phyloP scores from a whole-genome alignment of 371 early-diverging fungal genomes.

The Mortierella sp. region DNA sequence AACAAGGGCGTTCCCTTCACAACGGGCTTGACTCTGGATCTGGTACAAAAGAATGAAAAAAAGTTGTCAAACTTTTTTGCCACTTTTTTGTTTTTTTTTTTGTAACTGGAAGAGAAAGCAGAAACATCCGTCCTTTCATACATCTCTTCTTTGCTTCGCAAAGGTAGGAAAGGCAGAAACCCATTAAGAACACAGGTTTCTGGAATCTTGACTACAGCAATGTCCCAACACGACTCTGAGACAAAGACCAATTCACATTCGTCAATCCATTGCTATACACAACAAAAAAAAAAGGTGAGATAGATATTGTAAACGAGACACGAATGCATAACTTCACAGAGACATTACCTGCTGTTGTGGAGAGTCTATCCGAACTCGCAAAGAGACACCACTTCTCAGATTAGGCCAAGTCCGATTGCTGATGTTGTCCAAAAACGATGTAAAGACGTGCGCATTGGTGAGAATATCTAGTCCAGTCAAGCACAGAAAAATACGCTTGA shows the following conservation, averaged over 20 bases:
- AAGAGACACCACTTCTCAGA: slow-evolving; percentile 38
- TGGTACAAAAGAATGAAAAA: not conserved
- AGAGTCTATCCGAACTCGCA: slow-evolving; percentile 51
- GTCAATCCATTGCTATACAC: slow-evolving; percentile 50
- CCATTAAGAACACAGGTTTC: slow-evolving; percentile 45
- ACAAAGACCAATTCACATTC: slow-evolving; percentile 53
- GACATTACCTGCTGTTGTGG: slow-evolving; percentile 44
- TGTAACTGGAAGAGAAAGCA: no score
- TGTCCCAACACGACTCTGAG: slow-evolving; percentile 55
- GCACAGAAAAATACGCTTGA: not conserved
- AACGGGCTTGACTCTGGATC: slow-evolving; percentile 30
- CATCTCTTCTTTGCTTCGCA: slow-evolving; percentile 36
- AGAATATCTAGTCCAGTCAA: slow-evolving; percentile 37
- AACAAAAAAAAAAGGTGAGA: not conserved
- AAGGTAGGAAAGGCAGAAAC: slow-evolving; percentile 39
- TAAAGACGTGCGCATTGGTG: slow-evolving; percentile 54
- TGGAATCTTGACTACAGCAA: slow-evolving; percentile 50
- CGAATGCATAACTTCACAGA: not conserved
- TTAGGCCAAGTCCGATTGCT: slow-evolving; percentile 48
- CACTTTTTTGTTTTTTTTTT: no score
- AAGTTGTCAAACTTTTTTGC: no score
- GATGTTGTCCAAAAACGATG: slow-evolving; percentile 53
- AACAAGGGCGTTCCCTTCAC: slow-evolving; percentile 46
- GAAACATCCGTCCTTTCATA: slow-evolving; percentile 31
- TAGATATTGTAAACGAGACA: not conserved